A percentile compares a stretch with the other conserved stretches of the same genome.
These are phyloP conservation scores for Diospyros kaki DNA, from an alignment of 148 eudicot species.

Conservation along the genomic window DNA sequence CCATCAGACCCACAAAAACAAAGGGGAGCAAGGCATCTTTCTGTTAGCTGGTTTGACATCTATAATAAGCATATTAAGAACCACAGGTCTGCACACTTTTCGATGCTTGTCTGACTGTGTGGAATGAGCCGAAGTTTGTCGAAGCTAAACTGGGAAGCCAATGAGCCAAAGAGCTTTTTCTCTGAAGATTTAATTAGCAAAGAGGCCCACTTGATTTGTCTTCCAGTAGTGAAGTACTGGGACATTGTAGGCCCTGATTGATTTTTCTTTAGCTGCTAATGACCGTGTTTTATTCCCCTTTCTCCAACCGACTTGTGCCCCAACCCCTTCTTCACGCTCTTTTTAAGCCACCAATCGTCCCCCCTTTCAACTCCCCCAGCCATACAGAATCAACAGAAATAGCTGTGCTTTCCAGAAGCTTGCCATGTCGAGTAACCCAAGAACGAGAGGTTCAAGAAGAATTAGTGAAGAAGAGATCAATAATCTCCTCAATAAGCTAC, in stretches of 20 bases:
- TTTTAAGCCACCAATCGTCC: slow-evolving; percentile 17
- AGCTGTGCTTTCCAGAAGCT: not conserved
- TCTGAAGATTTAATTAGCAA: not conserved
- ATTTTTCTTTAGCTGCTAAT: not conserved
- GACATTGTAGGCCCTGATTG: not conserved
- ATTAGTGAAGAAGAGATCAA: slow-evolving; percentile 21
- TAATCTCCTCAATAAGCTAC: slow-evolving; percentile 24
- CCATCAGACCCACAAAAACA: not conserved
- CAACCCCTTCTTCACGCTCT: not conserved
- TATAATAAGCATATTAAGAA: not conserved
- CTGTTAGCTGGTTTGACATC: slow-evolving; percentile 6
- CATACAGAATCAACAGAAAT: not conserved
- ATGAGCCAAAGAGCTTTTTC: not conserved
- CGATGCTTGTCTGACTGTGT: not conserved
- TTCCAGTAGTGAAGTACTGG: not conserved
- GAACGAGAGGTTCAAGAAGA: slow-evolving; percentile 4
- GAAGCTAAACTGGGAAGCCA: not conserved
- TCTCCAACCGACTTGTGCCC: slow-evolving; percentile 5
- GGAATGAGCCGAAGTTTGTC: not conserved
- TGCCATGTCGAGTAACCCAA: slow-evolving; percentile 10
- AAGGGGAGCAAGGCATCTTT: slow-evolving; percentile 11
- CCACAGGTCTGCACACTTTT: not conserved
- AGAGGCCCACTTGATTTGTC: not conserved
- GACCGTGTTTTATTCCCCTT: not conserved
- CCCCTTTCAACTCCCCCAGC: not conserved